These are phyloP conservation scores for Aspergillus versicolor DNA, from an alignment of 2,329 filamentous ascomycete genomes.

Conservation along the genomic window DNA sequence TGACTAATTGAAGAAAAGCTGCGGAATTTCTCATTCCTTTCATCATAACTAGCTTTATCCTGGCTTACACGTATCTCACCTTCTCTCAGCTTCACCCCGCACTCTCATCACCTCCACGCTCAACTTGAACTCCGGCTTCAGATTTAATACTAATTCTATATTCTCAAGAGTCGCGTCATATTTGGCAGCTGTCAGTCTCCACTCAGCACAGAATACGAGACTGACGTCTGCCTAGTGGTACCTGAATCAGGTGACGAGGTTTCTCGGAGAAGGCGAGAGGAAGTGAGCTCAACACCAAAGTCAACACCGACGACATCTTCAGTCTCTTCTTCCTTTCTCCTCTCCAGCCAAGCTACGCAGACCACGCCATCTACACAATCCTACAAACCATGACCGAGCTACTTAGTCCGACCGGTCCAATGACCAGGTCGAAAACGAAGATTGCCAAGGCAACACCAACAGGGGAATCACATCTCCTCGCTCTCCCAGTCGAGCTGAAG, in stretches of 20 bases:
- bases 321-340: neutral
- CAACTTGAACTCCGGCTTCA: neutral
- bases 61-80: no score
- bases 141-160: neutral
- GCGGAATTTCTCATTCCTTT: no score
- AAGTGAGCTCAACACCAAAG: no score
- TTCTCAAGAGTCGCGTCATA: neutral
- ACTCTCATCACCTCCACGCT: no score
- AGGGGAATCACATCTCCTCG: neutral
- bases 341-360: no score
- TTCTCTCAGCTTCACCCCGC: no score
- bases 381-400: neutral
- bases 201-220: neutral
- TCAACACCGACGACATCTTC: neutral
- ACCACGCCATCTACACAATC: neutral
- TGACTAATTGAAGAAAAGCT: no score
- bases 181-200: neutral
- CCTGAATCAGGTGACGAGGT: neutral
- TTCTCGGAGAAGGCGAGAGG: no score
- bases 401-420: neutral
- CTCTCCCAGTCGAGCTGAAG: conserved; percentile 4
- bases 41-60: no score
- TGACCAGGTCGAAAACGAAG: neutral
- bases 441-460: neutral
- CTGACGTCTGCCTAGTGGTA: neutral